These are phyloP conservation scores for Fraxinus velutina DNA, from an alignment of 305 asterid species.

Conservation along the genomic window DNA sequence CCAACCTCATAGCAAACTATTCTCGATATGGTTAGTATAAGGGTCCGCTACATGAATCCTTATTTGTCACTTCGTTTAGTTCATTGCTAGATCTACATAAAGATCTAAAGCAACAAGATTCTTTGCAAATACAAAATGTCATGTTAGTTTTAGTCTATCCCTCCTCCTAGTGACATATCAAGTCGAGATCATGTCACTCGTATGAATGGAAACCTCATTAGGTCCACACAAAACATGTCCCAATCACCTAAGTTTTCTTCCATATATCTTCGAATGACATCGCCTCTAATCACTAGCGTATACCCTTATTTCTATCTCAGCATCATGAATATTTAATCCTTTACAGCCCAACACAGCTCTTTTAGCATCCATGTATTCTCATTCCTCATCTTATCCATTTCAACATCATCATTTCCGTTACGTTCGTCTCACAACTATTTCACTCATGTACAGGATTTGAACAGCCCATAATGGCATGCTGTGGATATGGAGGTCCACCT, in stretches of 20 bases:
- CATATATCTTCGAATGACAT: neutral
- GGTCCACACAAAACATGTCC: neutral
- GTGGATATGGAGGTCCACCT: slow-evolving; percentile 93
- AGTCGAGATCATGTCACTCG: neutral
- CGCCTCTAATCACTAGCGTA: neutral
- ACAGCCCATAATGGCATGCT: slow-evolving; percentile 81
- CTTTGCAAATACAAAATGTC: neutral
- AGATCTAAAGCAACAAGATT: neutral
- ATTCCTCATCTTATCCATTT: neutral
- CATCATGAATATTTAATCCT: neutral
- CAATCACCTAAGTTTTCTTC: neutral
- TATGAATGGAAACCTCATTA: neutral
- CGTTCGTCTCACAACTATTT: neutral
- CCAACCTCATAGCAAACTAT: slow-evolving; percentile 70
- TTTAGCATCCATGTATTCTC: neutral
- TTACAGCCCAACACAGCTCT: neutral
- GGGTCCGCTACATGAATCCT: neutral
- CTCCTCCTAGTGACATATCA: neutral
- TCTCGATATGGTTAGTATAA: slow-evolving; percentile 60
- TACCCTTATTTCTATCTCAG: neutral
- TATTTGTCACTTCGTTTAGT: neutral
- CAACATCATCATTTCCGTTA: neutral
- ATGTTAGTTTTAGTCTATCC: neutral
- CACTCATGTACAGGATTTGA: slow-evolving; percentile 58
- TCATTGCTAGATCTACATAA: neutral